Evolutionary conservation across 1,284 basidiomycete genomes (phyloP), one percentile per base, ranked within the genome.

Genomic region (Cutaneotrichosporon sp.): DNA sequence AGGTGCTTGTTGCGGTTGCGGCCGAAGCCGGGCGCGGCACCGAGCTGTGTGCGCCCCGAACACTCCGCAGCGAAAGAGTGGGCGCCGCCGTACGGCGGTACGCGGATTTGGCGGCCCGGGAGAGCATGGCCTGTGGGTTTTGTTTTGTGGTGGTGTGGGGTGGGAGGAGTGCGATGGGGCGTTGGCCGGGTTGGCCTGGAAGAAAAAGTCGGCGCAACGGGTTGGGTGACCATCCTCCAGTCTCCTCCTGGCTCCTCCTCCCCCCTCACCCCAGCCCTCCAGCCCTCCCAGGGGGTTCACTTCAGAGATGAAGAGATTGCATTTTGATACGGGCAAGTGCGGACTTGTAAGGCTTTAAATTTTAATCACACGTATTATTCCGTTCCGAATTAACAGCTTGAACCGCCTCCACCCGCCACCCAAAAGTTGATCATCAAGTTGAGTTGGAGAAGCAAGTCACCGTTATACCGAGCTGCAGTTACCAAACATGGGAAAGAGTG

Each of bases 1-100:
- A 79, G 9, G 61, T 40, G 22, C n/a, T 14, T 22, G 31, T 42
- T 31, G 65, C 61, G 7, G 65, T 56, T 9, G 60, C 42, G 3
- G 67, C 64, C 9, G 61, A 42, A 11, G 64, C 38, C 14, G 56
- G 56, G 36, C 56, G 56, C 21, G 65, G 61, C n/a, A 56, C 50
- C 16, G 63, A 62, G 49, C 64, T 67, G 64, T 68, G 69, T 36
- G 62, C 51, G 18, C 4, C n/a, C 30, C 36, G 31, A 26, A 58
- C 51, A 14, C 4, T 14, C 30, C 36, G 31, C 40, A 58, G 14
- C n/a, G 22, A 58, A 32, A 56, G 36, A 11, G 26, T 21, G 21
- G n/a, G 46, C 50, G 49, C 30, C 46, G 46, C 21, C 34, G 42
- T 18, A n/a, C 42, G 42, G 16, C 42, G 47, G 49, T 36, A 47